Evolutionary conservation across 148 eudicot species (phyloP), one percentile per base, ranked within the genome.

Genomic region (Fagopyrum homotropicum): DNA sequence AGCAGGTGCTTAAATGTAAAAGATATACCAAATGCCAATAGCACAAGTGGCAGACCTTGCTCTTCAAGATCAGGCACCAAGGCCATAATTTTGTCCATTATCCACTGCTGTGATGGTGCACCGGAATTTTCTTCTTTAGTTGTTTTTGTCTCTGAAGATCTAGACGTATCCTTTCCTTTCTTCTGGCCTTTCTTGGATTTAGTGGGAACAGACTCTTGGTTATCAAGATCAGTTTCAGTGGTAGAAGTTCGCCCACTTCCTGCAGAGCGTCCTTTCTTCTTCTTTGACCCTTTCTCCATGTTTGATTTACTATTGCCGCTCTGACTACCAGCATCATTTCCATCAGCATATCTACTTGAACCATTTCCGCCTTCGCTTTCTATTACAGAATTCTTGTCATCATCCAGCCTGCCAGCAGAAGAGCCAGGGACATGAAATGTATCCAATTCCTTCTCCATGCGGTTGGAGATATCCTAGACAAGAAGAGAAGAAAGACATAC

Each of bases 61-160:
- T 92, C 99, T 82, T 89, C 97, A 78, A 95, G 83, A 66, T 95
- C 99, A 60, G 97, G 93, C 74, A 90, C 89, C 84, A 90, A 73
- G 9, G 80, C 74, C 60, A 77, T 73, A 55, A 90, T 84, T 73
- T 87, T 92, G 76, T 83, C 76, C 56, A 90, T 78, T 60, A 95
- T 80, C 87, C 92, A 88, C 75, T 95, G 90, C 77, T 92, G 91
- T 69, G 98, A 88, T 56, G 91, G 85, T 45, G 85, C 77, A 73
- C 78, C 77, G 76, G 80, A 75, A 30, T 17, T 81, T 54, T 86
- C 89, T 72, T 85, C 91, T 81, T 83, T 88, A 63, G 76, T 72
- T 77, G 84, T 78, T 79, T 86, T 95, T 76, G 90, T 74, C 76
- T 89, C 96, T 45, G 85, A 79, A 63, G 85, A 83, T 15, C 83